Percentiles rank a stretch among this genome's conserved stretches.
Evolutionary conservation across 2,329 filamentous ascomycete genomes (phyloP).

Genomic region (Alternaria sp.): DNA sequence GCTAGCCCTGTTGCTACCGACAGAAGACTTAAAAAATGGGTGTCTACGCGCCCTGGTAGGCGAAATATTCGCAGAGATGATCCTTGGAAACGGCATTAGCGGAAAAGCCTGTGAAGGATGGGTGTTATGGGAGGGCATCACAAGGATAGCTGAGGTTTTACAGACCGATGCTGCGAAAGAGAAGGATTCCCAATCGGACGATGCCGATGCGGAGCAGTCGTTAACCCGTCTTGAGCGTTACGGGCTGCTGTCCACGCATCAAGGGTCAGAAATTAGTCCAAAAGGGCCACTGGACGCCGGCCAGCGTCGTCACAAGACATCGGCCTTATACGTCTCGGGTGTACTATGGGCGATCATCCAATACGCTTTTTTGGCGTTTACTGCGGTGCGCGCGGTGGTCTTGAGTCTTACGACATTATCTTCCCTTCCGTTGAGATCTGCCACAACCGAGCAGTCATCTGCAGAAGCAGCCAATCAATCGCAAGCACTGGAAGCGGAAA

Average conservation of each 20-base stretch:
- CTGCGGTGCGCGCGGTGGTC: conserved; percentile 70
- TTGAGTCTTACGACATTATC: conserved; percentile 71
- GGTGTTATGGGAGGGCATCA: conserved; percentile 85
- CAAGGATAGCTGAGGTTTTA: conserved; percentile 68
- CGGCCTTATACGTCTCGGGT: conserved; percentile 28
- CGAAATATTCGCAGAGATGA: conserved; percentile 88
- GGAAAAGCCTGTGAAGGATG: conserved; percentile 85
- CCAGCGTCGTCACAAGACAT: conserved; percentile 20
- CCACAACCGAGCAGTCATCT: conserved; percentile 38
- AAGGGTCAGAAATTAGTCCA: conserved; percentile 34
- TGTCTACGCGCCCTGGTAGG: conserved; percentile 83
- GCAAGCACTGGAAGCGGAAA: conserved; percentile 31
- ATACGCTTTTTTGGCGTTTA: conserved; percentile 58
- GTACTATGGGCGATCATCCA: conserved; percentile 66
- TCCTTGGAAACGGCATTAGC: conserved; percentile 81
- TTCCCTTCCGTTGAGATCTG: conserved; percentile 66
- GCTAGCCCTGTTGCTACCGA: conserved; percentile 83
- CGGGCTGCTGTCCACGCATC: conserved; percentile 57
- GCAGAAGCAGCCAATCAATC: conserved; percentile 41
- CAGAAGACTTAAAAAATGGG: conserved; percentile 88
- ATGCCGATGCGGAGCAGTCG: conserved; percentile 32
- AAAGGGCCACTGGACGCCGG: conserved; percentile 23
- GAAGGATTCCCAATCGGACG: conserved; percentile 36
- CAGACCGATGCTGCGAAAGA: conserved; percentile 42
- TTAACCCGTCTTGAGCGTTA: conserved; percentile 62